Percentiles rank a stretch among this genome's conserved stretches.
Conservation (phyloP, 2,329 filamentous ascomycete species). For the Malbranchea cinnamomea region DNA sequence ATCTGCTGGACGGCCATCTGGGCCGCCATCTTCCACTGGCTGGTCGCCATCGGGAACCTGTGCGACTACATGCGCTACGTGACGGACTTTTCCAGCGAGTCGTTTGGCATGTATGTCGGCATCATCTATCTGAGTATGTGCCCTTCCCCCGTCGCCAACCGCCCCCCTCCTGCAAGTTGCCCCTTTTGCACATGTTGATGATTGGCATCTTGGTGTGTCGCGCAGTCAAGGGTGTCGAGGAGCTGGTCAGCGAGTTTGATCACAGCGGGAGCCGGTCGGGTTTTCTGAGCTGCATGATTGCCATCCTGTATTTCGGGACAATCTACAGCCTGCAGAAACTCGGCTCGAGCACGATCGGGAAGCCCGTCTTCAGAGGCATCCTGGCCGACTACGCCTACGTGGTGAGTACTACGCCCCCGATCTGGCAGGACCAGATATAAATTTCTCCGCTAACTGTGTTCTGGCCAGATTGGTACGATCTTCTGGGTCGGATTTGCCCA, state of each 20-base stretch:
- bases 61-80: slow-evolving; percentile 46
- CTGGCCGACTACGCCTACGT: slow-evolving; percentile 40
- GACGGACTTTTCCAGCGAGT: slow-evolving; percentile 40
- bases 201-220: slow-evolving; percentile 2
- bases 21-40: slow-evolving; percentile 44
- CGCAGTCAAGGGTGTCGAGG: slow-evolving; percentile 41
- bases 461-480: slow-evolving; percentile 31
- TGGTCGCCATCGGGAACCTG: slow-evolving; percentile 36
- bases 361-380: slow-evolving; percentile 30
- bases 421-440: neutral
- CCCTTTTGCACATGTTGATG: slow-evolving; percentile 11
- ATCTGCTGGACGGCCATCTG: slow-evolving; percentile 44
- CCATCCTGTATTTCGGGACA: slow-evolving; percentile 37
- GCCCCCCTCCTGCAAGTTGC: too few species aligned
- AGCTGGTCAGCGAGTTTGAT: slow-evolving; percentile 37
- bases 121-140: slow-evolving; percentile 39
- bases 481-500: slow-evolving; percentile 42
- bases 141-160: slow-evolving; percentile 11
- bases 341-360: slow-evolving; percentile 28
- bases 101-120: slow-evolving; percentile 41
- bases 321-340: slow-evolving; percentile 37
- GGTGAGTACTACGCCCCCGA: slow-evolving; percentile 14
- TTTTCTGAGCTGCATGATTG: slow-evolving; percentile 36
- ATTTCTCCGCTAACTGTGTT: neutral
- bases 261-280: slow-evolving; percentile 27